Conservation (phyloP, 176 grass and related monocot genomes). For the Carex parvula region DNA sequence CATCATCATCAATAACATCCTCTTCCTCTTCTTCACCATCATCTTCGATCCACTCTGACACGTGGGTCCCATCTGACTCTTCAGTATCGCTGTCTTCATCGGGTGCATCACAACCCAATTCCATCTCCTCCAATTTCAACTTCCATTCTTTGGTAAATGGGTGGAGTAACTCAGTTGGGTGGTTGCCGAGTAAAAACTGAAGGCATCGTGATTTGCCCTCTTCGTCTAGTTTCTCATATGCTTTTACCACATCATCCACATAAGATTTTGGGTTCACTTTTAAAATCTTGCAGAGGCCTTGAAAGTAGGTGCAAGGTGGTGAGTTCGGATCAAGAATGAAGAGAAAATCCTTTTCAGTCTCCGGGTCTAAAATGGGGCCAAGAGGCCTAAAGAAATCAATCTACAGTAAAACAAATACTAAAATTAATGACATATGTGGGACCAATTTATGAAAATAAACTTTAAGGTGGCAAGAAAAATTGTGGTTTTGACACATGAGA, state of each 20-base stretch:
- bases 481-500: not conserved
- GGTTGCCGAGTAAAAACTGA: constrained; percentile 79
- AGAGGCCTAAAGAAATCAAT: constrained; percentile 36
- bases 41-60: constrained; percentile 50
- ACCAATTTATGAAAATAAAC: constrained; percentile 2
- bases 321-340: constrained; percentile 56
- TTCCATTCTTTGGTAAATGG: constrained; percentile 97
- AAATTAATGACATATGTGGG: not conserved
- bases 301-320: constrained; percentile 59
- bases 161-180: constrained; percentile 81
- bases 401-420: not conserved
- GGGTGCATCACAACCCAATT: constrained; percentile 83
- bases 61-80: constrained; percentile 17
- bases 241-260: constrained; percentile 86
- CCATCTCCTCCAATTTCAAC: constrained; percentile 88
- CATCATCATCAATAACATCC: constrained; percentile 15
- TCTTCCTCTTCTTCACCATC: constrained; percentile 14
- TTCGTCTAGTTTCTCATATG: constrained; percentile 68
- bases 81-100: constrained; percentile 57
- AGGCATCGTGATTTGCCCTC: constrained; percentile 53
- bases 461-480: not conserved
- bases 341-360: constrained; percentile 54
- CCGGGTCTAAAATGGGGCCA: constrained; percentile 58
- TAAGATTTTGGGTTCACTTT: constrained; percentile 79
- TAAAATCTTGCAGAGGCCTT: constrained; percentile 74